phyloP scores from a whole-genome alignment of 345 rosid species.

The Syzygium oleosum region DNA sequence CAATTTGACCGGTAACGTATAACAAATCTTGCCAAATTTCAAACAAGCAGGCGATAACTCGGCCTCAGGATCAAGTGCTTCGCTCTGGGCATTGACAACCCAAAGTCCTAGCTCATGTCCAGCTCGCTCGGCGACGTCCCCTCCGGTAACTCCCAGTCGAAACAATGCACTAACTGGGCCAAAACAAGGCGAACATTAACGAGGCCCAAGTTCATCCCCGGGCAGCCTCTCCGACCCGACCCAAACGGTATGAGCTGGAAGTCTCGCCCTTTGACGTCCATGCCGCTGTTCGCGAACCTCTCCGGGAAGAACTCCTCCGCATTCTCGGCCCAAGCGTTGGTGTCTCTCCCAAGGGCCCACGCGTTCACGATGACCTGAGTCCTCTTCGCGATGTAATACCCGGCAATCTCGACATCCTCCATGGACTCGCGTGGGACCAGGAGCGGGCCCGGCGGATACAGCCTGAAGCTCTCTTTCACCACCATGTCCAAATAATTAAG shows the following conservation, averaged over 20 bases:
- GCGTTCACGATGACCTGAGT: neutral
- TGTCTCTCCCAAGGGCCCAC: slow-evolving; percentile 5
- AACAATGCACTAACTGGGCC: neutral
- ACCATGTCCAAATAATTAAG: slow-evolving; percentile 16
- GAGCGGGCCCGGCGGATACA: neutral
- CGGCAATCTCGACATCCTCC: neutral
- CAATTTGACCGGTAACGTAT: too few species aligned
- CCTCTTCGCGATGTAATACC: neutral
- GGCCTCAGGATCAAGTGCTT: neutral
- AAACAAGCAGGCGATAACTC: neutral
- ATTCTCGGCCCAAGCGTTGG: neutral
- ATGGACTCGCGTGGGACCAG: neutral
- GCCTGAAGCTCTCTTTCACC: slow-evolving; percentile 7
- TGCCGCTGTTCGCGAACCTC: slow-evolving; percentile 1
- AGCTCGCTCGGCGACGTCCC: neutral
- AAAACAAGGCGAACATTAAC: neutral
- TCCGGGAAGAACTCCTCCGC: slow-evolving; percentile 11
- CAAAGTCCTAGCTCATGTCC: neutral
- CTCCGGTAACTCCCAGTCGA: neutral
- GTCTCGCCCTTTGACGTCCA: slow-evolving; percentile 1
- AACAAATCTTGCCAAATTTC: neutral
- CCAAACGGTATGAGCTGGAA: slow-evolving; percentile 11
- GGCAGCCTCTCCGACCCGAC: slow-evolving; percentile 5
- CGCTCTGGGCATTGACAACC: neutral
- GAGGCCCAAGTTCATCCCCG: neutral